Evolutionary conservation across 345 rosid genomes (phyloP), one percentile per base, ranked within the genome.

Genomic region (Eucalyptus marginata): DNA sequence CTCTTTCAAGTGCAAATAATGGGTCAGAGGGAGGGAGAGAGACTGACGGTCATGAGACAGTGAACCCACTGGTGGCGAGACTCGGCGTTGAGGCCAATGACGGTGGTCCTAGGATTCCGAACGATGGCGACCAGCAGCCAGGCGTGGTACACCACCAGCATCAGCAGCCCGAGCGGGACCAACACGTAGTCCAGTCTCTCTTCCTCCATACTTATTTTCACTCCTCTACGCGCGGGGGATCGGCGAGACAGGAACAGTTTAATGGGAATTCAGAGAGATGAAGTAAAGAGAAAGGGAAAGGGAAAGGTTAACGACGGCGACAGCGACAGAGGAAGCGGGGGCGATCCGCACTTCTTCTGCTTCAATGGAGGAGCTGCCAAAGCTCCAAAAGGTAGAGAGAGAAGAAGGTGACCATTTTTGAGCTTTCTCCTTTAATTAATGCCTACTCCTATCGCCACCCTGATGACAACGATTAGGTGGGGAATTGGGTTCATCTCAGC

Each of bases 11-110:
- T 10, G 46, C 43, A 76, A 49, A 31, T 11, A 31, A 29, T 49
- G 66, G 24, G 31, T 51, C 24, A 14, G 43, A 64, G n/a, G 20
- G 40, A 44, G 52, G 89, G 50, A 31, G 46, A 54, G 87, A 87
- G 79, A 90, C 94, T 87, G 64, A 97, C 99, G 68, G 93, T 49
- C 98, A 97, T 96, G 89, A 96, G 92, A 87, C 95, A 90, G 91
- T 89, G 91, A 88, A 96, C 97, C 99, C 99, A 97, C 89, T 93
- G 97, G 88, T 89, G 93, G 91, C 99, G 96, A 91, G 98, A 92
- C 88, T 95, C 95, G n/a, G 98, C 95, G 90, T 97, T 96, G 89
- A 96, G 93, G 49, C 97, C 96, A 40, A 97, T 88, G 14, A 94
- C 97, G 89, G 96, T 94, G 43, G 88, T 86, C 49, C 87, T 68